Base-by-base conservation (phyloP, 108 stramenopile genomes). In the Cyclotella baltica region DNA sequence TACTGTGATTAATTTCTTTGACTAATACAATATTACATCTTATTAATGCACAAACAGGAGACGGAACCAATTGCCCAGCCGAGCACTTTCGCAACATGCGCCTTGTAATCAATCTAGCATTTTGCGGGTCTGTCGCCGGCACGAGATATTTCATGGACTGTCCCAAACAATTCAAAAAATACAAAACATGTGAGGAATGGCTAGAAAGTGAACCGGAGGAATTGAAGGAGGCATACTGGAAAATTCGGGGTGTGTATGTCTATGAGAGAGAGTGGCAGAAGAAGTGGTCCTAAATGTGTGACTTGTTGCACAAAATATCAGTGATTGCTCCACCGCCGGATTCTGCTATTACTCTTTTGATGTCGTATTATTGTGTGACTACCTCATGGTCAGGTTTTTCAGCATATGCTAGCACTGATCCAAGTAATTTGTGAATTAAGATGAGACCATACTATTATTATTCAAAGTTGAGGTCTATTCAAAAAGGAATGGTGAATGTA, bases 201-300 rank as follows among this genome's bases (percentile, higher is more conserved):
- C 81, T 95, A 58, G 88, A 83, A 34, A 89, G 89, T 66, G 28
- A 92, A 66, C 92, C 94, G 0, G 87, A 89, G 38, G 91, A 89
- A 74, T 59, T 95, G 51, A 67, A 90, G n/a, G 91, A 95, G 63
- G 89, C 90, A 15, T 93, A 93, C 72, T 95, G 94, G 94, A 95
- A 95, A 76, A 90, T 95, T 56, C 80, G 91, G 15, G 94, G 94
- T 62, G 88, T 95, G 11, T 95, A 93, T 76, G 91, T 95, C 28
- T 95, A 95, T 71, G 85, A 95, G 76, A 75, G 94, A 59, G 83
- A 74, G 25, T 95, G 88, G 90, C 78, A 88, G 63, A 59, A 75
- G 47, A 62, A 82, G 48, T 82, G 81, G 81, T 57, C 58, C 25
- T 80, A 46, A 61, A 52, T n/a, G n/a, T n/a, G n/a, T n/a, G n/a